A percentile compares a stretch with the other conserved stretches of the same genome.
Conservation (phyloP, 129 eudicot genomes). For the Saposhnikovia divaricata region DNA sequence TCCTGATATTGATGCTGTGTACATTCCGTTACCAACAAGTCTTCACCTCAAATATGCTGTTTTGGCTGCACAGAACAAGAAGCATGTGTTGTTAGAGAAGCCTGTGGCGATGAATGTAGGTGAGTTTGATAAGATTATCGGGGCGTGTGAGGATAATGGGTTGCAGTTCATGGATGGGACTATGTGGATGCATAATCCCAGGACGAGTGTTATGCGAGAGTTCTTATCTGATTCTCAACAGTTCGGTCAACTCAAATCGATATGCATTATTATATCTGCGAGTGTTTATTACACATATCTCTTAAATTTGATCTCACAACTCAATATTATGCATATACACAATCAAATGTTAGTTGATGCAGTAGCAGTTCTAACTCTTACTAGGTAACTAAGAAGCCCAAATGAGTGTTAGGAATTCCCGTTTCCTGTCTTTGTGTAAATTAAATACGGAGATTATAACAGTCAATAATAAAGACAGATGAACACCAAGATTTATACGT, state of each 20-base stretch:
- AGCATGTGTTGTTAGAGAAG: not conserved
- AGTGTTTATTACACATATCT: not conserved
- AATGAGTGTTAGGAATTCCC: too few species aligned
- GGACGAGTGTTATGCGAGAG: not conserved
- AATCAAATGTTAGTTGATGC: too few species aligned
- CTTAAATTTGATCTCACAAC: not conserved
- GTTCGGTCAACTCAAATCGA: not conserved
- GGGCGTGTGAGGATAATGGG: not conserved
- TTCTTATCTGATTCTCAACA: not conserved
- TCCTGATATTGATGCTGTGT: constrained; percentile 1
- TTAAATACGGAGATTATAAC: too few species aligned
- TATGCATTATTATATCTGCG: not conserved
- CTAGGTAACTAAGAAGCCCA: not conserved
- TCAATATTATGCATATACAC: not conserved
- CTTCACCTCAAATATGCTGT: not conserved
- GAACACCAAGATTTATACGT: too few species aligned
- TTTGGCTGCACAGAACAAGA: not conserved
- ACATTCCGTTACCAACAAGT: not conserved
- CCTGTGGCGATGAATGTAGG: not conserved
- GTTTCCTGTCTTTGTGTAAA: too few species aligned
- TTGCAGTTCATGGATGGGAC: constrained; percentile 6
- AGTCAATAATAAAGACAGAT: too few species aligned
- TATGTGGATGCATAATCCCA: constrained; percentile 8
- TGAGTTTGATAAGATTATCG: not conserved
- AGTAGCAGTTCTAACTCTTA: too few species aligned